Evolutionary conservation across 1,139 yeast genomes (phyloP).

Genomic region (Schizosaccharomyces versatilis): DNA sequence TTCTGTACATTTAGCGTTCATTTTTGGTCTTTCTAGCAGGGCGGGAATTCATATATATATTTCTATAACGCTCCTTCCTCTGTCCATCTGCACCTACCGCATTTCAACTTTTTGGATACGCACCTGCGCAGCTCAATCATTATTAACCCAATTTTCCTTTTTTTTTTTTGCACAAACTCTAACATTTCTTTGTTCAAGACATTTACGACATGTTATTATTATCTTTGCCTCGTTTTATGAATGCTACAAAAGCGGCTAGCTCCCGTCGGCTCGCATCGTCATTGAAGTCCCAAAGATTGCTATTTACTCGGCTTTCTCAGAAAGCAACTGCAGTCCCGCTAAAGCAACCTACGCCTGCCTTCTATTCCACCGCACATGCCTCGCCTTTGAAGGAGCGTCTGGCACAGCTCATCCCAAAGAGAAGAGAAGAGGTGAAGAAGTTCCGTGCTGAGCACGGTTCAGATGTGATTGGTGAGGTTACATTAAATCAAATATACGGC

Average conservation of each 20-base stretch:
- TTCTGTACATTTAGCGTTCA: no score
- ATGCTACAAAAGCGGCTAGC: neutral
- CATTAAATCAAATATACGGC: slow-evolving; percentile 93
- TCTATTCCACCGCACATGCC: neutral
- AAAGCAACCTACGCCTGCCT: neutral
- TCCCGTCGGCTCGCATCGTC: slow-evolving; percentile 1
- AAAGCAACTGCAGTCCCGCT: neutral
- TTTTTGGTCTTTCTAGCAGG: no score
- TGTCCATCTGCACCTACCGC: no score
- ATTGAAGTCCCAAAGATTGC: neutral
- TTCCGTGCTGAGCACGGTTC: slow-evolving; percentile 76
- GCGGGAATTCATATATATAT: no score
- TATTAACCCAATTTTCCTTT: neutral
- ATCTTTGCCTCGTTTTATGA: slow-evolving; percentile 1
- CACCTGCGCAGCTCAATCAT: no score
- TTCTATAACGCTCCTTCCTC: no score
- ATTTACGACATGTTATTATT: neutral
- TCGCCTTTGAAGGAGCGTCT: slow-evolving; percentile 70
- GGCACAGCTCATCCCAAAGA: slow-evolving; percentile 77
- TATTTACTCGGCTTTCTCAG: neutral
- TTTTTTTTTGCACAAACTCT: neutral
- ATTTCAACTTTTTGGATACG: no score
- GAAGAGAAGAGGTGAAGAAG: slow-evolving; percentile 76
- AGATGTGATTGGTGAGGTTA: slow-evolving; percentile 72
- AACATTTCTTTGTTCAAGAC: neutral